A percentile compares a stretch with the other conserved stretches of the same genome.
Evolutionary conservation across 2,329 filamentous ascomycete genomes (phyloP).

Genomic region (Ascochyta koolunga): DNA sequence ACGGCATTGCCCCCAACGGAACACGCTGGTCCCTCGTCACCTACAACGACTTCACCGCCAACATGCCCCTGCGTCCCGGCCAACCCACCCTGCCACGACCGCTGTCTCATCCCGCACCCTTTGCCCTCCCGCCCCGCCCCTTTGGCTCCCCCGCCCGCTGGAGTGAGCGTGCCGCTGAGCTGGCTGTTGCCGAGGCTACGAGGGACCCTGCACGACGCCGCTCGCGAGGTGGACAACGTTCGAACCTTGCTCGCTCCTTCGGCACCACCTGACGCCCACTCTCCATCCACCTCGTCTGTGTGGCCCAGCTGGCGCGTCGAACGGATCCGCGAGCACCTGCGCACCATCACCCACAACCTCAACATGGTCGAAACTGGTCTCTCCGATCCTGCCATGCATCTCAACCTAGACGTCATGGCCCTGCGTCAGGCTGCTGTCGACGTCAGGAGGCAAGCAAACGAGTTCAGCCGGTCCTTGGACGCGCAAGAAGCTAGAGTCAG

Average conservation of each 20-base stretch:
- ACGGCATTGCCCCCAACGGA: conserved; percentile 59
- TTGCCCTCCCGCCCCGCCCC: conserved; percentile 25
- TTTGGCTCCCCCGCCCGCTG: conserved; percentile 20
- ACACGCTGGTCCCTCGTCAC: conserved; percentile 61
- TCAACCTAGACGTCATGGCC: conserved; percentile 37
- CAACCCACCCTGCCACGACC: conserved; percentile 31
- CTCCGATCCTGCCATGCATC: conserved; percentile 33
- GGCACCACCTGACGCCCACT: conserved; percentile 12
- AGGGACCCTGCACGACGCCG: conserved; percentile 31
- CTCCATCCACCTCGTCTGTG: conserved; percentile 6
- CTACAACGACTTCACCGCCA: conserved; percentile 53
- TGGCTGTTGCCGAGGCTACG: conserved; percentile 30
- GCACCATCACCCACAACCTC: conserved; percentile 31
- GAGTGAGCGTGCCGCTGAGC: conserved; percentile 20
- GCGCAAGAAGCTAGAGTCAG: conserved; percentile 15
- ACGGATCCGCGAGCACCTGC: conserved; percentile 34
- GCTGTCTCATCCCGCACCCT: conserved; percentile 29
- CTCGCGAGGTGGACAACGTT: conserved; percentile 42
- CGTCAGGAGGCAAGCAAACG: conserved; percentile 34
- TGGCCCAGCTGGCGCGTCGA: conserved; percentile 39
- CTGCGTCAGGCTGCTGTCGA: conserved; percentile 37
- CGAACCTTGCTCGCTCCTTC: conserved; percentile 23
- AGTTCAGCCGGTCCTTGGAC: conserved; percentile 29
- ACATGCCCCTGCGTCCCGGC: conserved; percentile 30
- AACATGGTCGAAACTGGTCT: conserved; percentile 37